Evolutionary conservation across 768 basidiomycete species (phyloP).

Genomic region (Boletus subcaerulescens): DNA sequence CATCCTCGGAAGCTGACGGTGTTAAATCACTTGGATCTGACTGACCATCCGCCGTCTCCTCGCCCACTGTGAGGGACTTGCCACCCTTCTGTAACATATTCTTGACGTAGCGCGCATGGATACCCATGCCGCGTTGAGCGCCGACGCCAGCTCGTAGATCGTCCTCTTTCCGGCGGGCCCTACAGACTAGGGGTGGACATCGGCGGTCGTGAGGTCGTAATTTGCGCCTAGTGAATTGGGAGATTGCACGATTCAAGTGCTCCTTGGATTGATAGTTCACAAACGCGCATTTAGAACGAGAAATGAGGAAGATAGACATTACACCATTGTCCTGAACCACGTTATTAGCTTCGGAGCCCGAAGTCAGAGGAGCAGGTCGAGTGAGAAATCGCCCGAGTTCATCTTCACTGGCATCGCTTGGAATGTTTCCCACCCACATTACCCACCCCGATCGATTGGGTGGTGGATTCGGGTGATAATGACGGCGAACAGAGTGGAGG

Average conservation of each 20-base stretch:
- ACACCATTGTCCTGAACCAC: slow-evolving; percentile 47
- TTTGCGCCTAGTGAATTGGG: slow-evolving; percentile 65
- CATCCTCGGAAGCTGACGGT: slow-evolving; percentile 39
- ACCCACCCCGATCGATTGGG: slow-evolving; percentile 85
- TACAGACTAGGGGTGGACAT: slow-evolving; percentile 80
- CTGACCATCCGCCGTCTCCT: neutral
- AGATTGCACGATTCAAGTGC: slow-evolving; percentile 64
- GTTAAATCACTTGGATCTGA: slow-evolving; percentile 7
- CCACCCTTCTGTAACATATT: slow-evolving; percentile 47
- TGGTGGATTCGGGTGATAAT: slow-evolving; percentile 71
- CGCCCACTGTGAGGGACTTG: slow-evolving; percentile 10
- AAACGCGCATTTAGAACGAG: slow-evolving; percentile 94
- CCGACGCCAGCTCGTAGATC: slow-evolving; percentile 90
- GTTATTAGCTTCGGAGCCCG: neutral
- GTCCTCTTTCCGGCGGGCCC: slow-evolving; percentile 76
- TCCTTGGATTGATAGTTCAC: slow-evolving; percentile 76
- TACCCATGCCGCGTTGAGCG: slow-evolving; percentile 79
- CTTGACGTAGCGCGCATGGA: slow-evolving; percentile 82
- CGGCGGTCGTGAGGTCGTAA: slow-evolving; percentile 69
- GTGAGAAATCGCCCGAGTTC: slow-evolving; percentile 88
- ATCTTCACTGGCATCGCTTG: slow-evolving; percentile 75
- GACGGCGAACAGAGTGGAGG: slow-evolving; percentile 42
- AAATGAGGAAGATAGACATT: slow-evolving; percentile 85
- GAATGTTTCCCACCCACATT: slow-evolving; percentile 96
- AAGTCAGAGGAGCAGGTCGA: slow-evolving; percentile 19